Evolutionary conservation across 78 protist genomes (phyloP).

Genomic region (Corallochytrium limacisporum): DNA sequence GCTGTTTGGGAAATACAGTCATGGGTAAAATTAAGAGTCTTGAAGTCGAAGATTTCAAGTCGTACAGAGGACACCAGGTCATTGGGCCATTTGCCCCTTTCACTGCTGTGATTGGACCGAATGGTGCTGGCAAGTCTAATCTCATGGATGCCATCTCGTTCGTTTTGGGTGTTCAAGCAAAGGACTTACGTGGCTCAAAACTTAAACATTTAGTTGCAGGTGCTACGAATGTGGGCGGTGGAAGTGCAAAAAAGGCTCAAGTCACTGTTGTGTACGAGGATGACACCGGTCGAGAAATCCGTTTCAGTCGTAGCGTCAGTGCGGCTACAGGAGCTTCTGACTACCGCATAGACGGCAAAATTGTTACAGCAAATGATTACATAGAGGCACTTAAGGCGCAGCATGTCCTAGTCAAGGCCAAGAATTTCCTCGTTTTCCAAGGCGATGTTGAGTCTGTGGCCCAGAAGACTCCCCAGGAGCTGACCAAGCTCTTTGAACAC

Average conservation of each 20-base stretch:
- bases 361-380: slow-evolving; percentile 31
- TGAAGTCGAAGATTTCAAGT: slow-evolving; percentile 86
- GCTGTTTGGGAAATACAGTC: no score
- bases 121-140: slow-evolving; percentile 89
- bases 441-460: slow-evolving; percentile 86
- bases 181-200: slow-evolving; percentile 55
- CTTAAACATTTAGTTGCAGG: neutral
- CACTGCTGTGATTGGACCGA: slow-evolving; percentile 92
- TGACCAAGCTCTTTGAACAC: slow-evolving; percentile 66
- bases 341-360: slow-evolving; percentile 26
- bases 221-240: neutral
- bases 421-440: slow-evolving; percentile 86
- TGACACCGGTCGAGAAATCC: neutral
- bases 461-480: slow-evolving; percentile 57
- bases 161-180: slow-evolving; percentile 72
- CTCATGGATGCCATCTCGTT: slow-evolving; percentile 89
- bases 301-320: slow-evolving; percentile 19
- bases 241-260: neutral
- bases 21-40: no score
- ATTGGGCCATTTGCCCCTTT: slow-evolving; percentile 90
- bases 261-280: neutral
- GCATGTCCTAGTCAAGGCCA: slow-evolving; percentile 41
- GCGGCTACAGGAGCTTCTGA: slow-evolving; percentile 18
- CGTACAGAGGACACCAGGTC: slow-evolving; percentile 57
- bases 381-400: slow-evolving; percentile 7